These are phyloP conservation scores for Plectosphaerella cucumerina DNA, from an alignment of 2,329 filamentous ascomycete genomes.

Conservation along the genomic window DNA sequence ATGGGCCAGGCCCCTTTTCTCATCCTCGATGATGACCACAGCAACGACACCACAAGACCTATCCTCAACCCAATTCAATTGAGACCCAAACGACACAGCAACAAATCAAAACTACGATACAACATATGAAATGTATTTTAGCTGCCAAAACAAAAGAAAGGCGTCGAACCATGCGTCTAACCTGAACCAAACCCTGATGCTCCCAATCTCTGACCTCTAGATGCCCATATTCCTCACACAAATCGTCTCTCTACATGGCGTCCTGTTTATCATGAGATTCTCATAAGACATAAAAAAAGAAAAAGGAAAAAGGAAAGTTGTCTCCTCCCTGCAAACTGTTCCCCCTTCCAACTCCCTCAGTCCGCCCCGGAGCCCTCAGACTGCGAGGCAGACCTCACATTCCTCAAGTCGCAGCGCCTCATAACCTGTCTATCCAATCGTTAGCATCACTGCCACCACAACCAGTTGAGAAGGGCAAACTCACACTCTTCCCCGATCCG, in stretches of 20 bases:
- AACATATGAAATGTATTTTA: no score
- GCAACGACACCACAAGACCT: no score
- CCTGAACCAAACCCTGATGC: no score
- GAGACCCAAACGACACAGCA: no score
- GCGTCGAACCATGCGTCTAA: no score
- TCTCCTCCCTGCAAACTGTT: no score
- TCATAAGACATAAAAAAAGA: background rate
- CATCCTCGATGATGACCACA: no score
- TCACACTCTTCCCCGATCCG: conserved; percentile 12
- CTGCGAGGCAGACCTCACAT: conserved; percentile 1
- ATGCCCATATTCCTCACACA: background rate
- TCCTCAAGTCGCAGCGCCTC: conserved; percentile 10
- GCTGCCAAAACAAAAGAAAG: no score
- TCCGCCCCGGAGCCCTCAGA: background rate
- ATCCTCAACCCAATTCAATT: no score
- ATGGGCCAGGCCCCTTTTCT: no score
- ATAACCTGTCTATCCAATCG: conserved; percentile 8
- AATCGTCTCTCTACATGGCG: background rate
- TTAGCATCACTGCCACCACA: background rate
- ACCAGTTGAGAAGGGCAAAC: background rate
- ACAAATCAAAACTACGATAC: no score
- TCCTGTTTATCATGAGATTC: background rate
- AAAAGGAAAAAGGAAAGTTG: background rate
- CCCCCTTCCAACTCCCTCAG: background rate
- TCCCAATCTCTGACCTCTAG: no score